Evolutionary conservation across 2,329 filamentous ascomycete species (phyloP).

Genomic region (Ophiocordyceps polyrhachis-furcata): DNA sequence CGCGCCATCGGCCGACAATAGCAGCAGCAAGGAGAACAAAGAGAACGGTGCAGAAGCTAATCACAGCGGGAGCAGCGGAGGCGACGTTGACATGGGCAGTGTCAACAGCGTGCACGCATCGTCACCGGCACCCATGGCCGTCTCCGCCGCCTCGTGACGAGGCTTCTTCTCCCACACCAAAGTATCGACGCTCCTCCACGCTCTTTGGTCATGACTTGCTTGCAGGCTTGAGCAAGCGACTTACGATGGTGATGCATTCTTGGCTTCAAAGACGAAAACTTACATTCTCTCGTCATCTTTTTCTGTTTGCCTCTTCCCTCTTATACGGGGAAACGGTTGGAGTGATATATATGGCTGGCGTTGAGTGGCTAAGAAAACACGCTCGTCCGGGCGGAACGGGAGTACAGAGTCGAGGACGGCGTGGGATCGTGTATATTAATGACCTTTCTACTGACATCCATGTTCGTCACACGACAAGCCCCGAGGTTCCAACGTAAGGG

Average conservation of each 20-base stretch:
- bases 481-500: not conserved
- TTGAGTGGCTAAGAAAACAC: slow-evolving; percentile 5
- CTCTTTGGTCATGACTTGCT: not conserved
- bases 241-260: not conserved
- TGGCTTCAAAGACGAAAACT: not conserved
- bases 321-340: not conserved
- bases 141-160: slow-evolving; percentile 21
- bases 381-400: slow-evolving; percentile 3
- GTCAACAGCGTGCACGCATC: slow-evolving; percentile 29
- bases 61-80: slow-evolving; percentile 22
- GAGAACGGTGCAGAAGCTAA: slow-evolving; percentile 34
- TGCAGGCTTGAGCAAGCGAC: not conserved
- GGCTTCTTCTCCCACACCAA: not conserved
- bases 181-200: not conserved
- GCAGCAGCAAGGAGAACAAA: slow-evolving; percentile 46
- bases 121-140: slow-evolving; percentile 30
- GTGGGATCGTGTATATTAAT: slow-evolving; percentile 2
- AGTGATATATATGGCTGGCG: slow-evolving; percentile 5
- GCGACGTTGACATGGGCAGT: slow-evolving; percentile 34
- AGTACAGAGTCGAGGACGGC: slow-evolving; percentile 3
- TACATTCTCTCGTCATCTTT: slow-evolving; percentile 1
- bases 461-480: not conserved
- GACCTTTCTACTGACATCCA: not conserved
- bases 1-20: slow-evolving; percentile 24
- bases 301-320: not conserved